These are phyloP conservation scores for Angomonas desouzai DNA, from an alignment of 208 protist genomes.

Conservation along the genomic window DNA sequence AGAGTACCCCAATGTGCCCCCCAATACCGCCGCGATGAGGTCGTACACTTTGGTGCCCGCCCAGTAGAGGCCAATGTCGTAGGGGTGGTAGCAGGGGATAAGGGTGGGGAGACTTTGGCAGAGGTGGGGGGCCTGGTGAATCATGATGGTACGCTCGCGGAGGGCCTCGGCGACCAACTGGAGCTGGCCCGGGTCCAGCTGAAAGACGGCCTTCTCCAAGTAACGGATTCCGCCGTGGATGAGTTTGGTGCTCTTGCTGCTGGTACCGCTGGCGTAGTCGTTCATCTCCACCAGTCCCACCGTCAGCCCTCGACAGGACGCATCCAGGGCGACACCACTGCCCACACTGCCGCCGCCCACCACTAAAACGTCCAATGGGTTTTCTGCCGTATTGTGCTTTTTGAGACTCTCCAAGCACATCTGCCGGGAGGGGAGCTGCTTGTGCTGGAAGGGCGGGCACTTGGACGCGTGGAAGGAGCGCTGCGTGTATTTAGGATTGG, in stretches of 20 bases:
- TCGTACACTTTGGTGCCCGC: slow-evolving; percentile 89
- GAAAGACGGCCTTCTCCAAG: slow-evolving; percentile 88
- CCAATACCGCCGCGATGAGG: slow-evolving; percentile 70
- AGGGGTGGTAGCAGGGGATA: slow-evolving; percentile 89
- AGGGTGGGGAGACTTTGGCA: slow-evolving; percentile 88
- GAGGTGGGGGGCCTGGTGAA: slow-evolving; percentile 93
- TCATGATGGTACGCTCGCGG: slow-evolving; percentile 90
- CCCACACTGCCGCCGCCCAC: slow-evolving; percentile 96
- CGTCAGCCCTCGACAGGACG: slow-evolving; percentile 86
- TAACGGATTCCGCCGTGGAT: slow-evolving; percentile 98
- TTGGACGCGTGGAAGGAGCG: slow-evolving; percentile 48
- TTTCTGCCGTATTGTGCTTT: slow-evolving; percentile 34
- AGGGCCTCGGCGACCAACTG: slow-evolving; percentile 91
- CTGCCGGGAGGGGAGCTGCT: slow-evolving; percentile 43
- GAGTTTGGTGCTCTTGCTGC: slow-evolving; percentile 95
- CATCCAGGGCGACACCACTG: slow-evolving; percentile 91
- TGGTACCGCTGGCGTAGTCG: slow-evolving; percentile 95
- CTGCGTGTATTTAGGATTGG: slow-evolving; percentile 74
- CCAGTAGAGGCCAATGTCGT: slow-evolving; percentile 83
- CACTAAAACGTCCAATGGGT: slow-evolving; percentile 91
- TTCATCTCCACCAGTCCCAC: slow-evolving; percentile 93
- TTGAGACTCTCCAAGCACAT: slow-evolving; percentile 51
- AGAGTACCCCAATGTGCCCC: slow-evolving; percentile 77
- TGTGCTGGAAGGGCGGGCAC: slow-evolving; percentile 35
- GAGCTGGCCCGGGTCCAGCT: slow-evolving; percentile 82